Conservation (phyloP, 2,329 filamentous ascomycete genomes). For the Trichoderma simmonsii region DNA sequence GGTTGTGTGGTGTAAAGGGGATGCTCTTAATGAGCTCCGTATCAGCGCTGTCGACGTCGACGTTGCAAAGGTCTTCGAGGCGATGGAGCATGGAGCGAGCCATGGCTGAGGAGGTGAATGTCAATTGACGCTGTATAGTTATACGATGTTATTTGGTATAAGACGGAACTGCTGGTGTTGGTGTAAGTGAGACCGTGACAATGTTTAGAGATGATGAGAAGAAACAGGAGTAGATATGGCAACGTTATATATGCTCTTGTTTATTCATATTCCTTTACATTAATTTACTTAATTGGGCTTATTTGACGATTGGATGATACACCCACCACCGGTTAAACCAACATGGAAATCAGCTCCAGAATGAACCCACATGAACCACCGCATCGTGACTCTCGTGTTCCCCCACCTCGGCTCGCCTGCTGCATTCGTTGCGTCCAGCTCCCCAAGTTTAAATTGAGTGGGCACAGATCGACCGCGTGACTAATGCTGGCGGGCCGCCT, state of each 20-base stretch:
- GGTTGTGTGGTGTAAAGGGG: constrained; percentile 24
- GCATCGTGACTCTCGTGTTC: neutral
- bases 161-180: neutral
- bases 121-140: neutral
- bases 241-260: neutral
- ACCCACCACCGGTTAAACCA: neutral
- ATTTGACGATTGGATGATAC: neutral
- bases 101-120: neutral
- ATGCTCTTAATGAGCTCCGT: constrained; percentile 21
- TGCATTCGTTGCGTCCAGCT: neutral
- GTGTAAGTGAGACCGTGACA: neutral
- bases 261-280: neutral
- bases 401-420: neutral
- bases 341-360: neutral
- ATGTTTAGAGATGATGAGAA: neutral
- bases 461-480: neutral
- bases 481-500: constrained; percentile 5
- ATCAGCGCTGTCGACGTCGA: constrained; percentile 23
- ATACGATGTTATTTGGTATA: neutral
- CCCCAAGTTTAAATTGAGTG: neutral
- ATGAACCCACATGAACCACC: neutral
- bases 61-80: constrained; percentile 22
- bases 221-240: neutral
- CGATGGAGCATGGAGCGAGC: constrained; percentile 17
- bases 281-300: neutral